A percentile compares a stretch with the other conserved stretches of the same genome.
phyloP scores from a whole-genome alignment of 1,139 yeast species.

The Kurtzmaniella quercitrusa region DNA sequence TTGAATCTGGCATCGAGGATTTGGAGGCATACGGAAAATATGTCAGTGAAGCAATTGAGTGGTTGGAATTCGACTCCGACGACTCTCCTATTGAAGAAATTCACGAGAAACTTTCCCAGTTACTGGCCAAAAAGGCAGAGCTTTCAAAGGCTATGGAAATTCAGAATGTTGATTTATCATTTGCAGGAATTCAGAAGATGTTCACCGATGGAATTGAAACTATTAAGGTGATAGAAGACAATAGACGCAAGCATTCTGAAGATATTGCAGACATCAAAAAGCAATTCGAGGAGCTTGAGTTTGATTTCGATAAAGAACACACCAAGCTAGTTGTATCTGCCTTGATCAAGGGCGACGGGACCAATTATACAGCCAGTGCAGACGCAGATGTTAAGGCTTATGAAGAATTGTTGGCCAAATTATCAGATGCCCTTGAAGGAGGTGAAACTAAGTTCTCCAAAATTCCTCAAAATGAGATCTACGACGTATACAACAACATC shows the following conservation, averaged over 20 bases:
- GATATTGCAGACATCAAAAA: slow-evolving; percentile 38
- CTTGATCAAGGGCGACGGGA: slow-evolving; percentile 27
- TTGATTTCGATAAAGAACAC: slow-evolving; percentile 50
- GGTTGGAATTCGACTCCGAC: slow-evolving; percentile 77
- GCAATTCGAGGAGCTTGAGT: slow-evolving; percentile 36
- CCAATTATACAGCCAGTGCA: slow-evolving; percentile 27
- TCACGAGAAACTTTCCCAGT: slow-evolving; percentile 19
- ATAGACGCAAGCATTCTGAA: slow-evolving; percentile 41
- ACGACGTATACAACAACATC: slow-evolving; percentile 29
- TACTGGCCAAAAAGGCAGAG: slow-evolving; percentile 17
- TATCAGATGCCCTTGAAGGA: slow-evolving; percentile 25
- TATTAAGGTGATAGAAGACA: slow-evolving; percentile 39
- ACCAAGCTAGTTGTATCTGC: slow-evolving; percentile 32
- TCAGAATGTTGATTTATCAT: slow-evolving; percentile 29
- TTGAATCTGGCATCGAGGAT: slow-evolving; percentile 29
- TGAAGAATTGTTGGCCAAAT: slow-evolving; percentile 27
- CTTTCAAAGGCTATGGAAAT: slow-evolving; percentile 22
- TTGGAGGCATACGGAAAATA: slow-evolving; percentile 17
- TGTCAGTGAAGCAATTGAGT: slow-evolving; percentile 56
- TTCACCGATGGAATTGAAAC: slow-evolving; percentile 37
- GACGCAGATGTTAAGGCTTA: slow-evolving; percentile 32
- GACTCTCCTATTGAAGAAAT: slow-evolving; percentile 44
- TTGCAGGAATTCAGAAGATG: slow-evolving; percentile 32
- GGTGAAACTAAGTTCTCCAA: slow-evolving; percentile 22
- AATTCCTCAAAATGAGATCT: slow-evolving; percentile 29